Conservation (phyloP, 108 stramenopile genomes). For the Cyclotella cryptica region DNA sequence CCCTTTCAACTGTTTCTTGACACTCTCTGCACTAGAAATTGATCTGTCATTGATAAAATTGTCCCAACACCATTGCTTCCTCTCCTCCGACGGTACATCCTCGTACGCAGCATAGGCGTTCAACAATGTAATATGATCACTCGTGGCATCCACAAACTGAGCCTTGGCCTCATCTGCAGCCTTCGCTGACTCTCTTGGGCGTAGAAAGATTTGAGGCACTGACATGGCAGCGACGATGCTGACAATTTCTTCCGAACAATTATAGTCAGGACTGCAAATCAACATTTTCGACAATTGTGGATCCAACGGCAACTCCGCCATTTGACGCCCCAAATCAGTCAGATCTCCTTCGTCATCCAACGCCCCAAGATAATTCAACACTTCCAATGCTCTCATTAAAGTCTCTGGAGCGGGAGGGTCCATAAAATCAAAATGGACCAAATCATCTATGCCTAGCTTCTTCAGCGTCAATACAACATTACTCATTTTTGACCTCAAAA, state of each 20-base stretch:
- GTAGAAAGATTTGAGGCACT: constrained; percentile 96
- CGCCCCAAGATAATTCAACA: constrained; percentile 97
- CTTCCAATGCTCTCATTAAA: constrained; percentile 98
- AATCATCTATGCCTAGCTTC: constrained; percentile 97
- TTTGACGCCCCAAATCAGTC: constrained; percentile 96
- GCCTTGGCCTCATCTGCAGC: constrained; percentile 98
- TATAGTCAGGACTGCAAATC: constrained; percentile 93
- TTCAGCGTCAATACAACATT: constrained; percentile 96
- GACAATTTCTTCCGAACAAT: constrained; percentile 97
- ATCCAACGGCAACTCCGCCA: constrained; percentile 96
- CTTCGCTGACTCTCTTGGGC: constrained; percentile 95
- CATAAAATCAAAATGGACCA: constrained; percentile 99
- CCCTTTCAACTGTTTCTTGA: constrained; percentile 89
- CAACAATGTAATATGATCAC: constrained; percentile 97
- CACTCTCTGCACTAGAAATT: constrained; percentile 91
- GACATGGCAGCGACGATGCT: constrained; percentile 96
- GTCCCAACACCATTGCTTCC: constrained; percentile 98
- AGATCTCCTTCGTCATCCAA: constrained; percentile 98
- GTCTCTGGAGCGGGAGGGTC: constrained; percentile 99
- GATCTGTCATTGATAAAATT: constrained; percentile 97
- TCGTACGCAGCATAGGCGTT: constrained; percentile 96
- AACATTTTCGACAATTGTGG: constrained; percentile 94
- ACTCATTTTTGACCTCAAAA: constrained; percentile 93
- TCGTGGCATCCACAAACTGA: constrained; percentile 95
- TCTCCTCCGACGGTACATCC: constrained; percentile 74